These are phyloP conservation scores for Sugiyamaella marilandica DNA, from an alignment of 805 yeast genomes.

Conservation along the genomic window DNA sequence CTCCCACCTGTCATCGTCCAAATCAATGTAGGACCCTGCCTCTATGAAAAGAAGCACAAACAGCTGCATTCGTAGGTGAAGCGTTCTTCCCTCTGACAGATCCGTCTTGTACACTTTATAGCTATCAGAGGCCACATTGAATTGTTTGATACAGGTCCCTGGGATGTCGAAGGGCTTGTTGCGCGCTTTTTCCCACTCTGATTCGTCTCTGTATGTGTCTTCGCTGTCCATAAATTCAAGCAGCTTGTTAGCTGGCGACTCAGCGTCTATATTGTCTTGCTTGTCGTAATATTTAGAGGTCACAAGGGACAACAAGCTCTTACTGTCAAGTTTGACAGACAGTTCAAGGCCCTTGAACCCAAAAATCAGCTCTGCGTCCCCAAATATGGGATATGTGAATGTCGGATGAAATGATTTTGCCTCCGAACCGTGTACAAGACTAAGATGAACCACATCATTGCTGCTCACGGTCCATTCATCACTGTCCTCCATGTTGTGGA, in stretches of 20 bases:
- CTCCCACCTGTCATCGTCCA: constrained; percentile 74
- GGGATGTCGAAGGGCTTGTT: constrained; percentile 41
- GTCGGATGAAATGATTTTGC: constrained; percentile 52
- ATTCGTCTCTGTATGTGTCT: constrained; percentile 59
- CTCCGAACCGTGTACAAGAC: constrained; percentile 30
- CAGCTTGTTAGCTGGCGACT: constrained; percentile 41
- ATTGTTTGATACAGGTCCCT: constrained; percentile 20
- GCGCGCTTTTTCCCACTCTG: constrained; percentile 57
- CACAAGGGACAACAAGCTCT: constrained; percentile 68
- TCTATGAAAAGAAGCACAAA: constrained; percentile 83
- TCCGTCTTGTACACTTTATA: constrained; percentile 52
- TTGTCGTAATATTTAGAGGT: constrained; percentile 53
- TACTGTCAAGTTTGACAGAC: constrained; percentile 61
- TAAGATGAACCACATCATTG: constrained; percentile 59
- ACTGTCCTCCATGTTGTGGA: background rate
- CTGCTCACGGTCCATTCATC: constrained; percentile 66
- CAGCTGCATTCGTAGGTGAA: constrained; percentile 70
- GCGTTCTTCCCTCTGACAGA: constrained; percentile 43
- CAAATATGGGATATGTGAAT: constrained; percentile 91
- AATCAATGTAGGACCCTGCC: constrained; percentile 87
- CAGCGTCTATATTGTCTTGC: constrained; percentile 57
- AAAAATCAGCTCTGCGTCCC: constrained; percentile 82
- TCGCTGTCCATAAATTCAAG: constrained; percentile 54
- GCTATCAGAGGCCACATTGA: constrained; percentile 12
- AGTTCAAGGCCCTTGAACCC: constrained; percentile 74